Percentiles rank a stretch among this genome's conserved stretches.
Evolutionary conservation across 352 stramenopile genomes (phyloP).

Genomic region (Phytophthora litchii): DNA sequence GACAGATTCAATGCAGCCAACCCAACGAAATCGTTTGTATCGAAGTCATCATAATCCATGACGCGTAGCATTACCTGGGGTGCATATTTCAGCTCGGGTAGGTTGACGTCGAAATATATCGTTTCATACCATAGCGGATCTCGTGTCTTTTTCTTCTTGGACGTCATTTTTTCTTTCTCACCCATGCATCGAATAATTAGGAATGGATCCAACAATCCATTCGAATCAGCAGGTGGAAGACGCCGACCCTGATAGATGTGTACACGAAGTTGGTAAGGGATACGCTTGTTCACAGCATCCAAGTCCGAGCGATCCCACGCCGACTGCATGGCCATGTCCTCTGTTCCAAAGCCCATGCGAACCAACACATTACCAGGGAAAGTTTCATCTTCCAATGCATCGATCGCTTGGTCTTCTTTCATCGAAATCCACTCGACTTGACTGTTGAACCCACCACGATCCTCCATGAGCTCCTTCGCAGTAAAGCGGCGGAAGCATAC

Average conservation of each 20-base stretch:
- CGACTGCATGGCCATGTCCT: constrained; percentile 65
- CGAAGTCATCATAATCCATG: constrained; percentile 85
- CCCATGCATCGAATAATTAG: constrained; percentile 82
- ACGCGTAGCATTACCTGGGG: constrained; percentile 81
- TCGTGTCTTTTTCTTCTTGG: constrained; percentile 77
- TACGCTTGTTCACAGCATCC: constrained; percentile 73
- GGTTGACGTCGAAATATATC: constrained; percentile 85
- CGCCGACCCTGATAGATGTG: constrained; percentile 86
- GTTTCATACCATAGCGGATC: constrained; percentile 91
- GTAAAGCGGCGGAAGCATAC: constrained; percentile 86
- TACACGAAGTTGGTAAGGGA: constrained; percentile 84
- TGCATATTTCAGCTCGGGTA: constrained; percentile 77
- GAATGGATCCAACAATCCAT: constrained; percentile 86
- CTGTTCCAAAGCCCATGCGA: constrained; percentile 74
- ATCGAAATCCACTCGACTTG: constrained; percentile 78
- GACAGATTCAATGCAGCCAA: constrained; percentile 66
- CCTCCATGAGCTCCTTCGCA: constrained; percentile 74
- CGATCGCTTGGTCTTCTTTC: constrained; percentile 81
- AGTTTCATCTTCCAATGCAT: constrained; percentile 74
- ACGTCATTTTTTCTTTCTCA: constrained; percentile 75
- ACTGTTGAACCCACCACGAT: constrained; percentile 54
- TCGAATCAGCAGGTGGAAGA: constrained; percentile 83
- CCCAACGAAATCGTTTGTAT: constrained; percentile 74
- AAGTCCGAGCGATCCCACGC: constrained; percentile 60
- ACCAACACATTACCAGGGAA: constrained; percentile 88